phyloP scores from a whole-genome alignment of 352 stramenopile genomes.

The Globisporangium camurandrum region DNA sequence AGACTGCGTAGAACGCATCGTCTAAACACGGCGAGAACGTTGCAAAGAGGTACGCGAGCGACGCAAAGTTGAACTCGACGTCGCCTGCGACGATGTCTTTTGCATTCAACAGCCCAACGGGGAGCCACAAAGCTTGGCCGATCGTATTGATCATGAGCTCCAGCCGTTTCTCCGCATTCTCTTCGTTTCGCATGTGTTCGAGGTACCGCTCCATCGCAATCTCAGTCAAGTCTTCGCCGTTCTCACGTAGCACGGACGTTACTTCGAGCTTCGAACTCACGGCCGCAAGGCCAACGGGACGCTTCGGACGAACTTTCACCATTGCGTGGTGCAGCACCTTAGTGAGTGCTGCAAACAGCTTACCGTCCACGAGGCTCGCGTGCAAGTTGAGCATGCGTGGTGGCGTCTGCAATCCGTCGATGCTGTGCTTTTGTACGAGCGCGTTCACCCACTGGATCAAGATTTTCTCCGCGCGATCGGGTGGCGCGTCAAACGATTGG shows the following conservation, averaged over 20 bases:
- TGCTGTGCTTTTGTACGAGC: slow-evolving; percentile 31
- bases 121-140: slow-evolving; percentile 66
- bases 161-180: slow-evolving; percentile 41
- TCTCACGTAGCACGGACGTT: slow-evolving; percentile 58
- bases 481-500: slow-evolving; percentile 33
- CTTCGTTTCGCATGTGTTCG: slow-evolving; percentile 48
- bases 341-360: slow-evolving; percentile 43
- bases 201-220: slow-evolving; percentile 71
- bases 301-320: slow-evolving; percentile 34
- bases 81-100: slow-evolving; percentile 69
- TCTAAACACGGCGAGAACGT: slow-evolving; percentile 52
- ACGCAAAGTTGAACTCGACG: slow-evolving; percentile 69
- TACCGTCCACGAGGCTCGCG: slow-evolving; percentile 55
- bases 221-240: slow-evolving; percentile 72
- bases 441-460: slow-evolving; percentile 72
- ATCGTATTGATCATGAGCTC: slow-evolving; percentile 68
- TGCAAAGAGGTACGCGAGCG: slow-evolving; percentile 59
- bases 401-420: slow-evolving; percentile 36
- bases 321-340: slow-evolving; percentile 62
- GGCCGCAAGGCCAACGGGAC: slow-evolving; percentile 13
- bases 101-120: slow-evolving; percentile 41
- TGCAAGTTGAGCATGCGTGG: slow-evolving; percentile 59
- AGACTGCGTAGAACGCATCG: slow-evolving; percentile 36
- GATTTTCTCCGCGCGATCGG: slow-evolving; percentile 63
- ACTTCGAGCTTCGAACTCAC: slow-evolving; percentile 40